Base-by-base conservation (phyloP, 78 protist species). In the Protostelium mycophagum region DNA sequence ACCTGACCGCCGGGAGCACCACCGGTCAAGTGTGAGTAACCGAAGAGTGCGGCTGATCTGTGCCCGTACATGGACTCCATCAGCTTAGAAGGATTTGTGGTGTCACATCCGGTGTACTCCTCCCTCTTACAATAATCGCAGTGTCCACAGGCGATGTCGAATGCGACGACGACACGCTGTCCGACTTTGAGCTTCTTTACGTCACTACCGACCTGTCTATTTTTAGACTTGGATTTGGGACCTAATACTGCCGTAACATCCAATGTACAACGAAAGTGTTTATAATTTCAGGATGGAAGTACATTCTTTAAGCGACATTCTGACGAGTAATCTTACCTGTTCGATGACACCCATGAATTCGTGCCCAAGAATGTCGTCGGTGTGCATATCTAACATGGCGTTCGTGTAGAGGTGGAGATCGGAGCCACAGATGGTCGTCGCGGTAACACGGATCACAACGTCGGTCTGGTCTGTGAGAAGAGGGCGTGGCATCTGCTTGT, bases 1-100 rank as follows among this genome's bases (percentile, higher is more conserved):
- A 51, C 73, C 73, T 51, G 73, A 25, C 73, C 73, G 5, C 73
- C 73, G 5, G 73, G 37, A 16, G 86, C 16, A 35, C 36, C 39
- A 86, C 88, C 88, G 39, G 88, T 86, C 37, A 89, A 35, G 88
- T 85, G 63, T 5, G 88, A 84, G 83, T 89, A 89, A 25, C 91
- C 91, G 39, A 84, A 85, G 83, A 89, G 87, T 0, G 88, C 91
- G 36, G 91, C 87, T n/a, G 83, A 38, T 9, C 86, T 0, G 5
- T 89, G 91, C 1, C 91, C 91, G 88, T 85, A 89, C 88, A 34
- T n/a, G 37, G 1, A 5, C 89, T 89, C 91, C 91, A 89, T 89
- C 83, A 34, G 63, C 83, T 16, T 85, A 28, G 85, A 37, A 1
- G 87, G 73, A 39, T 89, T 89, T n/a, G 91, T 89, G 38, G 37